Conservation (phyloP, 2,329 filamentous ascomycete species). For the Aspergillus phoenicis region DNA sequence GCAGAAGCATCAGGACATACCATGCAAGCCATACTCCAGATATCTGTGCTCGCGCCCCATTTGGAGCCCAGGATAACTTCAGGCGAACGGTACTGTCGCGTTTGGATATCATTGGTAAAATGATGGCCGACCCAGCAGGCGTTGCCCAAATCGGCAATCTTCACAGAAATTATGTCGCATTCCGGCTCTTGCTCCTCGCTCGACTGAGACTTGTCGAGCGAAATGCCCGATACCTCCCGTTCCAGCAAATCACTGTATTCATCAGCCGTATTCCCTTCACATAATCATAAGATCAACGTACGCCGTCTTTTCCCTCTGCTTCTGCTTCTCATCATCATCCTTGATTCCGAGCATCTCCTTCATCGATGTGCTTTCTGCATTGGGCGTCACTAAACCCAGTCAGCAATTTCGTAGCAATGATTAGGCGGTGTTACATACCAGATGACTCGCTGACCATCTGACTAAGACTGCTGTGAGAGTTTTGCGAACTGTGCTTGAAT, state of each 20-base stretch:
- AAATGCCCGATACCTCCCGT: slow-evolving; percentile 92
- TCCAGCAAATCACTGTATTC: slow-evolving; percentile 77
- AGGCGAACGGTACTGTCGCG: slow-evolving; percentile 92
- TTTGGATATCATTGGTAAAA: slow-evolving; percentile 99
- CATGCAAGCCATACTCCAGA: slow-evolving; percentile 99
- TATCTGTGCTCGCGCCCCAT: slow-evolving; percentile 98
- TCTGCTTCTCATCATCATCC: slow-evolving; percentile 67
- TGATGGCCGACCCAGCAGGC: slow-evolving; percentile 99
- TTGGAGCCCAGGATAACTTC: slow-evolving; percentile 96
- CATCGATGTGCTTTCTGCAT: slow-evolving; percentile 58
- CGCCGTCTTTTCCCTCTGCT: slow-evolving; percentile 90
- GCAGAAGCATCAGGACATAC: slow-evolving; percentile 54
- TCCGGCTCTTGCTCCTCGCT: slow-evolving; percentile 36
- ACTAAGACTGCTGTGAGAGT: slow-evolving; percentile 74
- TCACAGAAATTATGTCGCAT: slow-evolving; percentile 88
- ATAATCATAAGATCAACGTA: slow-evolving; percentile 54
- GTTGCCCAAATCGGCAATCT: slow-evolving; percentile 97
- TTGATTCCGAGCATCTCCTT: slow-evolving; percentile 55
- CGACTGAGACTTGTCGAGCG: slow-evolving; percentile 71
- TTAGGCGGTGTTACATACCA: slow-evolving; percentile 56
- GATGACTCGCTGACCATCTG: slow-evolving; percentile 74
- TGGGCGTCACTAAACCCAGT: slow-evolving; percentile 27
- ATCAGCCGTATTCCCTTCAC: slow-evolving; percentile 1
- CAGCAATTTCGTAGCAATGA: slow-evolving; percentile 36
- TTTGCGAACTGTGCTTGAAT: slow-evolving; percentile 61